These are phyloP conservation scores for Candida maesae DNA, from an alignment of 805 yeast species.

Conservation along the genomic window DNA sequence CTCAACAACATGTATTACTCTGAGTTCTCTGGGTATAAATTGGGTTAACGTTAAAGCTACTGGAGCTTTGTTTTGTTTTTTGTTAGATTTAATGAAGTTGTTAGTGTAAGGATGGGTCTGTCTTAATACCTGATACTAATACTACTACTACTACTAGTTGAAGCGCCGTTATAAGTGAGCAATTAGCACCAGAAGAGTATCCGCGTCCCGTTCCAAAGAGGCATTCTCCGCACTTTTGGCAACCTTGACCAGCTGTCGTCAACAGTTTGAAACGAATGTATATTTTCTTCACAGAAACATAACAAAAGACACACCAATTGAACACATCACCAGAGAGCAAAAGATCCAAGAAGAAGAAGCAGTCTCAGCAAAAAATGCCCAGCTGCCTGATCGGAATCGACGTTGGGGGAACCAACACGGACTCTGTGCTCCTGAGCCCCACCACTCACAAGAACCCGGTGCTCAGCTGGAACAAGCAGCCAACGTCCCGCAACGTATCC, in stretches of 20 bases:
- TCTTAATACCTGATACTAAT: too few species aligned
- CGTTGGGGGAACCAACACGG: slow-evolving; percentile 52
- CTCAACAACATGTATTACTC: slow-evolving; percentile 26
- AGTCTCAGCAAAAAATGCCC: too few species aligned
- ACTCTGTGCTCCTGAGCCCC: slow-evolving; percentile 43
- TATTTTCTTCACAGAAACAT: background rate
- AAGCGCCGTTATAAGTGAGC: too few species aligned
- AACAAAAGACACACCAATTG: too few species aligned
- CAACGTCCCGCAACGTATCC: slow-evolving; percentile 42
- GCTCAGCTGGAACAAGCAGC: slow-evolving; percentile 39
- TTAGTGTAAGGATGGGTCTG: too few species aligned
- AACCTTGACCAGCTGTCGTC: background rate
- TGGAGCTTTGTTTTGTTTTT: too few species aligned
- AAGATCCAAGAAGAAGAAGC: background rate
- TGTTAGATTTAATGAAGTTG: too few species aligned
- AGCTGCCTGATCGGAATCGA: slow-evolving; percentile 42
- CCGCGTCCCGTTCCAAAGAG: background rate
- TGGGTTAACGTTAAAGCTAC: too few species aligned
- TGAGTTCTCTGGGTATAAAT: slow-evolving; percentile 27
- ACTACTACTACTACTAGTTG: too few species aligned
- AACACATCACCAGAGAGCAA: too few species aligned
- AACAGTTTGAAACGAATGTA: background rate
- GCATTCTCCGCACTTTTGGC: slow-evolving; percentile 2
- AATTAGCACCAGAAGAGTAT: too few species aligned
- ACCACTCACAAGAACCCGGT: slow-evolving; percentile 30